Conservation (phyloP, 768 basidiomycete genomes). For the Lyophyllum shimeji region DNA sequence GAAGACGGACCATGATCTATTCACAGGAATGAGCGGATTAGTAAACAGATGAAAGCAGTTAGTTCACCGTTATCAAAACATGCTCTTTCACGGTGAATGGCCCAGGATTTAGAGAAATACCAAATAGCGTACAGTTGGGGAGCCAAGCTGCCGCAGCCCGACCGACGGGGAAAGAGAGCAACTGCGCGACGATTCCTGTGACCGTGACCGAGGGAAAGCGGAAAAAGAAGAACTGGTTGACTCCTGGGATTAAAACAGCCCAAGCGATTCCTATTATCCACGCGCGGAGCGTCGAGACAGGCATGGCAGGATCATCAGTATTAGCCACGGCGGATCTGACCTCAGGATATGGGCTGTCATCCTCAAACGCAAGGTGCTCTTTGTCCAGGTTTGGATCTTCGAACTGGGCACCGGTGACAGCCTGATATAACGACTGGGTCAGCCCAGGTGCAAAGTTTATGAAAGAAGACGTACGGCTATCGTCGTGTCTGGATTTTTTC, state of each 20-base stretch:
- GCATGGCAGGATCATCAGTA: slow-evolving; percentile 61
- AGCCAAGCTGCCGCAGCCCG: slow-evolving; percentile 51
- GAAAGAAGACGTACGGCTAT: slow-evolving; percentile 26
- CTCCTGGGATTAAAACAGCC: slow-evolving; percentile 55
- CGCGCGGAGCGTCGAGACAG: slow-evolving; percentile 47
- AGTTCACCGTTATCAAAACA: slow-evolving; percentile 53
- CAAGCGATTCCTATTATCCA: slow-evolving; percentile 56
- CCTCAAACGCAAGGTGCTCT: slow-evolving; percentile 25
- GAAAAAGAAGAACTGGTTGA: slow-evolving; percentile 59
- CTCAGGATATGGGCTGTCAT: slow-evolving; percentile 76
- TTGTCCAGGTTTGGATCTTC: slow-evolving; percentile 48
- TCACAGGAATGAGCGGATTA: background rate
- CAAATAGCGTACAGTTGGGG: slow-evolving; percentile 57
- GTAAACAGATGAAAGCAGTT: background rate
- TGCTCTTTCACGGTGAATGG: slow-evolving; percentile 79
- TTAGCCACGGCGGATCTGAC: slow-evolving; percentile 71
- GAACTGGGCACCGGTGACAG: slow-evolving; percentile 35
- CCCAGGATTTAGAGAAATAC: slow-evolving; percentile 68
- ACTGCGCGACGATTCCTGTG: slow-evolving; percentile 59
- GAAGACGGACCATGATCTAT: slow-evolving; percentile 37
- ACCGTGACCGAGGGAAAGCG: slow-evolving; percentile 41
- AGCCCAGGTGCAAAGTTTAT: background rate
- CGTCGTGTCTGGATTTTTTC: slow-evolving; percentile 20
- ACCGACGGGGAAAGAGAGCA: slow-evolving; percentile 72
- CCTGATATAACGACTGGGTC: slow-evolving; percentile 18